These are phyloP conservation scores for Penicillium sclerotiorum DNA, from an alignment of 2,329 filamentous ascomycete species.

Conservation along the genomic window DNA sequence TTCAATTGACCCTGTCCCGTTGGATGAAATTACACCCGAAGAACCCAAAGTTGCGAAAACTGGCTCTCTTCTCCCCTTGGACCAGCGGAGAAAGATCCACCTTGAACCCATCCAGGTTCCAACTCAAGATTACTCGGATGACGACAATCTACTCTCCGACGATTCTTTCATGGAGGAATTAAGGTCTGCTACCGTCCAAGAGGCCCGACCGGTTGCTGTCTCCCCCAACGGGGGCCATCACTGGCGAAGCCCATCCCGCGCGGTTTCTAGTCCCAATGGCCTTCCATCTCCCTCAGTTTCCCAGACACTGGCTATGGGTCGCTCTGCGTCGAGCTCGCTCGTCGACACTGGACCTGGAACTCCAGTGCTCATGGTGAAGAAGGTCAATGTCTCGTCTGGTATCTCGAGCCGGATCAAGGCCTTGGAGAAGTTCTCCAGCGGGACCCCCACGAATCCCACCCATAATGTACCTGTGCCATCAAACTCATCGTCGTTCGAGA, in stretches of 20 bases:
- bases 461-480: slow-evolving; percentile 52
- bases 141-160: slow-evolving; percentile 55
- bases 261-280: slow-evolving; percentile 44
- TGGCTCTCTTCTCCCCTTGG: slow-evolving; percentile 25
- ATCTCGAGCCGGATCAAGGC: slow-evolving; percentile 96
- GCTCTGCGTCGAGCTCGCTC: slow-evolving; percentile 43
- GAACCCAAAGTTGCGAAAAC: slow-evolving; percentile 22
- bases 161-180: slow-evolving; percentile 84
- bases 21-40: slow-evolving; percentile 29
- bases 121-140: slow-evolving; percentile 43
- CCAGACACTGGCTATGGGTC: slow-evolving; percentile 35
- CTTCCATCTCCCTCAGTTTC: slow-evolving; percentile 30
- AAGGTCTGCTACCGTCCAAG: slow-evolving; percentile 76
- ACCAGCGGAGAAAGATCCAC: slow-evolving; percentile 37
- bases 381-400: slow-evolving; percentile 80
- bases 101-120: slow-evolving; percentile 58
- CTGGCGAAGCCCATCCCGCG: slow-evolving; percentile 39
- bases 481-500: slow-evolving; percentile 61
- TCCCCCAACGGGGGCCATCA: slow-evolving; percentile 59
- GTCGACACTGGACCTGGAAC: slow-evolving; percentile 34
- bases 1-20: slow-evolving; percentile 21
- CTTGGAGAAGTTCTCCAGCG: slow-evolving; percentile 72
- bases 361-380: slow-evolving; percentile 64
- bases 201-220: slow-evolving; percentile 79
- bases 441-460: slow-evolving; percentile 32